phyloP scores from a whole-genome alignment of 164 flowering plant genomes.

The Umbilicus rupestris region DNA sequence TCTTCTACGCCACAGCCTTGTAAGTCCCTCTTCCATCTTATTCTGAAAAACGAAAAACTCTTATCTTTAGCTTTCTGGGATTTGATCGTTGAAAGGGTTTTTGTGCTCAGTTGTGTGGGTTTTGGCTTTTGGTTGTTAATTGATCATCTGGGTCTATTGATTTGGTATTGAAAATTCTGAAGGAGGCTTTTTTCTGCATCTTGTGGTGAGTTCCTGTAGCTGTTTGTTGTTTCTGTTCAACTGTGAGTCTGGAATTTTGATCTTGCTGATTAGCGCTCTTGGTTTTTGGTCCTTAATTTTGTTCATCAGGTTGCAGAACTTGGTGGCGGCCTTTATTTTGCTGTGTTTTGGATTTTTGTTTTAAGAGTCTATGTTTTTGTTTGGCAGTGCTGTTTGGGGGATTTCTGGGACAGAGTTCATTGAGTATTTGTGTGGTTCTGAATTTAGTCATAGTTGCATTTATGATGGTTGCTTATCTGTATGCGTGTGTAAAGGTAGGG shows the following conservation, averaged over 20 bases:
- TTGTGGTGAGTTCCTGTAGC: not conserved
- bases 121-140: not conserved
- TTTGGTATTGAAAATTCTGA: not conserved
- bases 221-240: not conserved
- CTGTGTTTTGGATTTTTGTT: not conserved
- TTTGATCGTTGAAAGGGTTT: not conserved
- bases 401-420: not conserved
- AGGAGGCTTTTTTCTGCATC: not conserved
- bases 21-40: not conserved
- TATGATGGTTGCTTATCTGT: not conserved
- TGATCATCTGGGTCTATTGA: conserved; percentile 1
- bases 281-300: not conserved
- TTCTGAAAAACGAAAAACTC: not conserved
- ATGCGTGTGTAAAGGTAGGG: not conserved
- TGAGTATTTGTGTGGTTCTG: not conserved
- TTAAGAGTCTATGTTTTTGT: not conserved
- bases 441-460: not conserved
- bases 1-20: conserved; percentile 7
- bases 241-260: not conserved
- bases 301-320: not conserved
- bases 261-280: not conserved
- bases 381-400: not conserved
- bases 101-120: not conserved
- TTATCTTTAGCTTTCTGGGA: not conserved
- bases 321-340: not conserved